phyloP scores from a whole-genome alignment of 2,329 filamentous ascomycete genomes.

The Macrophomina pseudophaseolina region DNA sequence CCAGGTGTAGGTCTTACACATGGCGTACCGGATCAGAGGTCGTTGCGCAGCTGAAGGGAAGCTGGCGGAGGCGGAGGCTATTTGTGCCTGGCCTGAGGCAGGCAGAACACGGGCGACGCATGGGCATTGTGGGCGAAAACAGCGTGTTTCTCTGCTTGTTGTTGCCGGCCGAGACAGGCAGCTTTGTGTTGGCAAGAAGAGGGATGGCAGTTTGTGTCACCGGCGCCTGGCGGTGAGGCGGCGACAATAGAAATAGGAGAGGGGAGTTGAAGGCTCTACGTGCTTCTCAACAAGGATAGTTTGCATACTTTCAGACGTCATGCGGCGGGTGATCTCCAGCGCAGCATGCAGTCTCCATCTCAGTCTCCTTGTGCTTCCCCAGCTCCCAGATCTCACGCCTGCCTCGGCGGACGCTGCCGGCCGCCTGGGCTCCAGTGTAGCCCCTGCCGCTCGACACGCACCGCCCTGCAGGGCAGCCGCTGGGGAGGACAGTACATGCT shows the following conservation, averaged over 20 bases:
- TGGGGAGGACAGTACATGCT: neutral
- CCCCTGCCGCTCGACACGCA: neutral
- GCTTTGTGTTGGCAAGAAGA: neutral
- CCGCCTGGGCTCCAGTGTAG: neutral
- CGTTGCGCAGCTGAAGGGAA: neutral
- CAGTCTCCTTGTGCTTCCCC: neutral
- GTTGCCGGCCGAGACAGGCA: neutral
- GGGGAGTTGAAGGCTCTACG: neutral
- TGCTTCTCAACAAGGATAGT: neutral
- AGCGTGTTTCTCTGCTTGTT: neutral
- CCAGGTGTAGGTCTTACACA: constrained; percentile 18
- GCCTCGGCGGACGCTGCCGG: neutral
- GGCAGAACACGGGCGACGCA: neutral
- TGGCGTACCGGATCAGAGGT: neutral
- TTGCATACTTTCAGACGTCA: neutral
- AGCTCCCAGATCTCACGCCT: neutral
- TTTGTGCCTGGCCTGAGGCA: neutral
- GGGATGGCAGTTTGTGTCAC: neutral
- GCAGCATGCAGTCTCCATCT: neutral
- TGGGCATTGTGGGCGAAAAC: constrained; percentile 1
- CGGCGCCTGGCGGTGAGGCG: neutral
- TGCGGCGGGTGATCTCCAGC: neutral
- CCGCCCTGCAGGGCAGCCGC: neutral
- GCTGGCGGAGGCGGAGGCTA: neutral
- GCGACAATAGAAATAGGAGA: constrained; percentile 3